Conservation (phyloP, 495 filamentous ascomycete species). For the Tuber microsphaerosporum region DNA sequence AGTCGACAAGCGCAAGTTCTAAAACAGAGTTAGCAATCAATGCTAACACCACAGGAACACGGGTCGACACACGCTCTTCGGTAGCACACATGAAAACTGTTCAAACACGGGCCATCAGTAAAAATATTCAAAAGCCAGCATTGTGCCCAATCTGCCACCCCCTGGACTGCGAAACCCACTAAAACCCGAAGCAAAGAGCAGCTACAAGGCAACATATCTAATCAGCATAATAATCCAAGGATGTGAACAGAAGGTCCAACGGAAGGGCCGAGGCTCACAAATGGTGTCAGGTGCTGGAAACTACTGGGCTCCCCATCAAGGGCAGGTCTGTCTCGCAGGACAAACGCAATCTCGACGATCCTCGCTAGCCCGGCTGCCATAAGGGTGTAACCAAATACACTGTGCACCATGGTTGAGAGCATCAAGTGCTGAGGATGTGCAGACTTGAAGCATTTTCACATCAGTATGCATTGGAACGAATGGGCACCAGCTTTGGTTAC, state of each 20-base stretch:
- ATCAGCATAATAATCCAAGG: slow-evolving; percentile 12
- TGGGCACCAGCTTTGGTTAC: slow-evolving; percentile 24
- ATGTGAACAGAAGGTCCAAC: slow-evolving; percentile 9
- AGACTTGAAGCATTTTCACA: slow-evolving; percentile 40
- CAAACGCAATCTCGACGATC: slow-evolving; percentile 86
- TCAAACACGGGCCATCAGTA: neutral
- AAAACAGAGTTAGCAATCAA: slow-evolving; percentile 7
- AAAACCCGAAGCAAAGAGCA: slow-evolving; percentile 89
- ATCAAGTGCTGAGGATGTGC: slow-evolving; percentile 73
- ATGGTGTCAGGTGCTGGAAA: slow-evolving; percentile 87
- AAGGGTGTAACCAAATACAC: slow-evolving; percentile 88
- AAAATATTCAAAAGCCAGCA: neutral
- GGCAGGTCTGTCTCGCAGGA: slow-evolving; percentile 63
- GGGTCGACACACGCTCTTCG: slow-evolving; percentile 57
- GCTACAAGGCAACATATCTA: slow-evolving; percentile 46
- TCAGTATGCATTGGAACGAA: slow-evolving; percentile 2
- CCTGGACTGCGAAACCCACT: slow-evolving; percentile 17
- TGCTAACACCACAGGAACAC: neutral
- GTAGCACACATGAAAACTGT: slow-evolving; percentile 86
- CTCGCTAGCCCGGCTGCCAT: slow-evolving; percentile 81
- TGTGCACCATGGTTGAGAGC: slow-evolving; percentile 82
- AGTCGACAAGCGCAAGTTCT: slow-evolving; percentile 66
- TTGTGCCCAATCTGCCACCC: neutral
- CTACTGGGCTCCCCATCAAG: slow-evolving; percentile 64
- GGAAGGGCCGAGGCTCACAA: slow-evolving; percentile 55